A percentile compares a stretch with the other conserved stretches of the same genome.
Evolutionary conservation across 352 stramenopile species (phyloP).

Genomic region (Phytophthora idaei): DNA sequence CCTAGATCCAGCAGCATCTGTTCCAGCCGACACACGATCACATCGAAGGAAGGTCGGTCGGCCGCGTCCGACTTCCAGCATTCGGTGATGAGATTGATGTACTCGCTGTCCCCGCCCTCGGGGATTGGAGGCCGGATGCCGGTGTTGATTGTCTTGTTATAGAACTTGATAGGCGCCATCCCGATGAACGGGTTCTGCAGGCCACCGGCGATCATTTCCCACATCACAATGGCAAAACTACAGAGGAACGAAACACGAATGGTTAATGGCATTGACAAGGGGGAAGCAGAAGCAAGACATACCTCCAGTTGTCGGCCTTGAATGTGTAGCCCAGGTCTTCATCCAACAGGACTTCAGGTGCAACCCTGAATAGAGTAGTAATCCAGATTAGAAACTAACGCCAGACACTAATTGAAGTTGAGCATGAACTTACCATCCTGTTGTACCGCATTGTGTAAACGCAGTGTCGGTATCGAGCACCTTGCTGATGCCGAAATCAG

Average conservation of each 20-base stretch:
- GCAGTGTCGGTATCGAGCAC: constrained; percentile 85
- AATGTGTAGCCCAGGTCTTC: constrained; percentile 90
- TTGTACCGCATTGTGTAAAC: constrained; percentile 89
- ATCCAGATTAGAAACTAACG: constrained; percentile 1
- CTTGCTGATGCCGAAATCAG: constrained; percentile 91
- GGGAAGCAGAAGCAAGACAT: constrained; percentile 3
- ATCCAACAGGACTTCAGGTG: constrained; percentile 86
- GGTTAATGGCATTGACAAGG: neutral
- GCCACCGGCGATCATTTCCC: constrained; percentile 88
- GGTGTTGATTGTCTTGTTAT: constrained; percentile 87
- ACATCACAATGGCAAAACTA: constrained; percentile 91
- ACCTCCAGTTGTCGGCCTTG: constrained; percentile 92
- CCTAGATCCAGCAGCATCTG: constrained; percentile 71
- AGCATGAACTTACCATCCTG: constrained; percentile 67
- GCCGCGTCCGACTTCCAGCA: constrained; percentile 84
- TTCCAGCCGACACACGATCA: constrained; percentile 83
- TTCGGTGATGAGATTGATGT: constrained; percentile 77
- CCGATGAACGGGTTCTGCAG: constrained; percentile 88
- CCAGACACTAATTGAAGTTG: neutral
- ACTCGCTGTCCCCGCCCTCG: constrained; percentile 69
- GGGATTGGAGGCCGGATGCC: constrained; percentile 75
- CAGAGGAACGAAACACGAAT: neutral
- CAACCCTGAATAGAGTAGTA: constrained; percentile 58
- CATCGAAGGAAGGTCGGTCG: constrained; percentile 75
- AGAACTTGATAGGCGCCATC: constrained; percentile 92